Conservation (phyloP, 2,329 filamentous ascomycete genomes). For the Byssoonygena ceratinophila region DNA sequence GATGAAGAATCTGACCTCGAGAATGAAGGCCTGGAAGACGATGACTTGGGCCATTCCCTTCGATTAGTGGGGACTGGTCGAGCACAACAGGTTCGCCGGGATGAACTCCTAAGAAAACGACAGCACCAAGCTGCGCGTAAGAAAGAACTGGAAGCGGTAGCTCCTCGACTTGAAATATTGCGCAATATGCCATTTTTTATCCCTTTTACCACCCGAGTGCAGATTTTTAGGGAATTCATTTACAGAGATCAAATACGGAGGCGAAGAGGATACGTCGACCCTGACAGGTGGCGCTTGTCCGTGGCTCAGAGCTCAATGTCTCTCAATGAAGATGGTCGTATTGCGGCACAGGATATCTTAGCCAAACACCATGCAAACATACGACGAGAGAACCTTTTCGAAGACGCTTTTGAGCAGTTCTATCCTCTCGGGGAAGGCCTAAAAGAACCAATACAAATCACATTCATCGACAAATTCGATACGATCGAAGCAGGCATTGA, state of each 20-base stretch:
- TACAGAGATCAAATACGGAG: constrained; percentile 64
- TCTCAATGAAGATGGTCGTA: constrained; percentile 32
- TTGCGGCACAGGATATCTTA: constrained; percentile 32
- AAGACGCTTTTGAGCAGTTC: constrained; percentile 76
- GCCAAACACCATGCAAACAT: constrained; percentile 67
- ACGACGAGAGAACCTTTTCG: constrained; percentile 65
- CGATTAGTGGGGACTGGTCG: constrained; percentile 48
- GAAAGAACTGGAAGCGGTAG: constrained; percentile 65
- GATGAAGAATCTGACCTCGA: constrained; percentile 47
- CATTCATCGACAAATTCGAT: constrained; percentile 85
- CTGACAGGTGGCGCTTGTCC: constrained; percentile 62
- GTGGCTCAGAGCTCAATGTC: constrained; percentile 39
- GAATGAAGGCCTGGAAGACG: constrained; percentile 27
- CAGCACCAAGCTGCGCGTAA: constrained; percentile 58
- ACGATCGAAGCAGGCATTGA: constrained; percentile 86
- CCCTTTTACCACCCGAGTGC: constrained; percentile 79
- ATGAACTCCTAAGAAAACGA: constrained; percentile 53
- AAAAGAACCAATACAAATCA: constrained; percentile 94
- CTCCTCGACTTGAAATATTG: constrained; percentile 77
- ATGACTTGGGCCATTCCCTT: constrained; percentile 27
- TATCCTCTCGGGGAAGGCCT: constrained; percentile 69
- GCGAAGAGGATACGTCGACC: constrained; percentile 57
- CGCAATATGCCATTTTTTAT: constrained; percentile 97
- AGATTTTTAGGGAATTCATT: constrained; percentile 92
- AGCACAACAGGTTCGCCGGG: constrained; percentile 50